Conservation (phyloP, 1,284 basidiomycete genomes). For the Heterobasidion occidentale region DNA sequence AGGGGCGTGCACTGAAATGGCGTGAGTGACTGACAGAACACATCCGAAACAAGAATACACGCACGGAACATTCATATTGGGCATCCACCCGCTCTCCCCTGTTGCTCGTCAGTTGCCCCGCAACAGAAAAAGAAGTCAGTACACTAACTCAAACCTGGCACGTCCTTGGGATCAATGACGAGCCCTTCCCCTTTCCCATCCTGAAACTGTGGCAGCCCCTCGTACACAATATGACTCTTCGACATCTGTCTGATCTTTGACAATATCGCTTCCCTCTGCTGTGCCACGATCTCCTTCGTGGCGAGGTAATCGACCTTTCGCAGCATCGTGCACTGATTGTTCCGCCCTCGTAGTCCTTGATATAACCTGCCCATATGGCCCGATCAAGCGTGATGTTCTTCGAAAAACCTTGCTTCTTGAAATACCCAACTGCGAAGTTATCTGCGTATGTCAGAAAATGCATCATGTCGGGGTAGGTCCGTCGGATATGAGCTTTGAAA, state of each 20-base stretch:
- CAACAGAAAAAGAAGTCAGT: constrained; percentile 5
- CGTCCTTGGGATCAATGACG: constrained; percentile 59
- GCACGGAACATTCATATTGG: constrained; percentile 75
- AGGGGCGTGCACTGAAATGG: constrained; percentile 29
- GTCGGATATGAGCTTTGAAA: constrained; percentile 89
- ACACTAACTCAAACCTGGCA: constrained; percentile 77
- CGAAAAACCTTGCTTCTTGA: no score
- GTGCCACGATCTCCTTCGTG: constrained; percentile 70
- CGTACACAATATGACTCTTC: constrained; percentile 80
- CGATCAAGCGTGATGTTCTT: no score
- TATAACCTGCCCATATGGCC: no score
- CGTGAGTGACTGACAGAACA: constrained; percentile 5
- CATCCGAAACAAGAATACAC: constrained; percentile 17
- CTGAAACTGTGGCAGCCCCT: constrained; percentile 50
- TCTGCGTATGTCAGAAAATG: constrained; percentile 84
- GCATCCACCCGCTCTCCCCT: constrained; percentile 94
- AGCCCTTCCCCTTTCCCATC: constrained; percentile 45
- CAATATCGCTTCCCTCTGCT: constrained; percentile 86
- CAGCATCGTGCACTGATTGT: constrained; percentile 24
- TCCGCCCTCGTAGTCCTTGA: no score
- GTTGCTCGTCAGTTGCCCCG: constrained; percentile 4
- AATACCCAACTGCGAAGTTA: background rate
- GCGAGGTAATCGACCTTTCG: constrained; percentile 87
- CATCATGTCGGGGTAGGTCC: constrained; percentile 77
- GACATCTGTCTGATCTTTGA: constrained; percentile 87